phyloP scores from a whole-genome alignment of 2,329 filamentous ascomycete species.

The Teratosphaeriaceae sp. region DNA sequence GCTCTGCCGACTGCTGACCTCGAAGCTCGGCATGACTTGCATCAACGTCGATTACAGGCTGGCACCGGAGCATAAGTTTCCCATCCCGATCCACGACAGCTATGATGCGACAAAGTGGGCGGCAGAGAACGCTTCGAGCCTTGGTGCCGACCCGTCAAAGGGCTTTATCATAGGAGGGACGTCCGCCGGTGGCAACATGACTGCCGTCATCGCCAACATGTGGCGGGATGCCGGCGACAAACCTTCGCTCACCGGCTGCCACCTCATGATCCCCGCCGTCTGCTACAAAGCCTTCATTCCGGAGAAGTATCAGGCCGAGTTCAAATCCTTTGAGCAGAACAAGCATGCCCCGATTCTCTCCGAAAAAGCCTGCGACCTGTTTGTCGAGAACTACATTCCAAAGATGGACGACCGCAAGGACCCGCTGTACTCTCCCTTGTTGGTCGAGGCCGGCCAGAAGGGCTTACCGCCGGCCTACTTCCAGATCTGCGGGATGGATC shows the following conservation, averaged over 20 bases:
- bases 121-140: slow-evolving; percentile 18
- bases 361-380: slow-evolving; percentile 17
- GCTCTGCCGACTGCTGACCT: slow-evolving; percentile 34
- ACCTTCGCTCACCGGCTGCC: slow-evolving; percentile 40
- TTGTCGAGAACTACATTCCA: slow-evolving; percentile 16
- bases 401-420: slow-evolving; percentile 21
- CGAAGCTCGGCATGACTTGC: slow-evolving; percentile 35
- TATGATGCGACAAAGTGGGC: slow-evolving; percentile 43
- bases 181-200: slow-evolving; percentile 48
- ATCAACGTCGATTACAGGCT: slow-evolving; percentile 48
- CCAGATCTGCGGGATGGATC: slow-evolving; percentile 44
- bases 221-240: slow-evolving; percentile 35
- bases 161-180: slow-evolving; percentile 48
- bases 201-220: slow-evolving; percentile 40
- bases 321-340: slow-evolving; percentile 32
- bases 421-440: slow-evolving; percentile 25
- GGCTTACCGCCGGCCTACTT: slow-evolving; percentile 41
- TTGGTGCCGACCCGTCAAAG: slow-evolving; percentile 36
- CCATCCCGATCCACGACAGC: slow-evolving; percentile 42
- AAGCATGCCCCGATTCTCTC: slow-evolving; percentile 20
- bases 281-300: slow-evolving; percentile 37
- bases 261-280: slow-evolving; percentile 42
- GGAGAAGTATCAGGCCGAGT: slow-evolving; percentile 32
- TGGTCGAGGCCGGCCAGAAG: slow-evolving; percentile 27
- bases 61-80: slow-evolving; percentile 47